Evolutionary conservation across 208 protist genomes (phyloP), one percentile per base, ranked within the genome.

Genomic region (Crithidia brevicula): DNA sequence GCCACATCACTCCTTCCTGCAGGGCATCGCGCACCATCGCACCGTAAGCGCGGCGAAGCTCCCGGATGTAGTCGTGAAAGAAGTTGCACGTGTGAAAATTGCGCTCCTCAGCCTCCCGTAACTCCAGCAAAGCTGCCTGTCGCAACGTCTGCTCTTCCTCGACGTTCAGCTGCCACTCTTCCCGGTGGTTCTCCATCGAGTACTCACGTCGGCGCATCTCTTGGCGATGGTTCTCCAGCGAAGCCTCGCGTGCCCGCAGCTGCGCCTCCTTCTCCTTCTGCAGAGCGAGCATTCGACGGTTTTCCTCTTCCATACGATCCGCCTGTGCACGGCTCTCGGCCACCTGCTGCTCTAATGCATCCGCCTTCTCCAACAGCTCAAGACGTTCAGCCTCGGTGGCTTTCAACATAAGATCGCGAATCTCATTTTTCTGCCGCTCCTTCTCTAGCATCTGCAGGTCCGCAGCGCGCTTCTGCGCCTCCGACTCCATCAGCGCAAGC

Each of bases 371-470:
- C 30, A 40, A 1, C 60, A 81, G 50, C 59, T 73, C 74, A 22
- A 64, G 6, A 15, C 66, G 66, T 72, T 85, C 77, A n/a, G 65
- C 80, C 62, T 86, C 70, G 33, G 77, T 85, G 42, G 79, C 77
- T 50, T 65, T 57, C 46, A 85, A 56, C 73, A 86, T 67, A 33
- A 51, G 62, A 23, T 86, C 78, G n/a, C 60, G 72, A 1, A 86
- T 71, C 52, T 86, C 45, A 60, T 69, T 82, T 68, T 83, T 69
- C 42, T 83, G 60, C 4, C 80, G 72, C 67, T 84, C 82, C 40
- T 67, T 65, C 81, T 88, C 73, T 47, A 91, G 63, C 42, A 72
- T 67, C 56, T 86, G 82, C 58, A 88, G 73, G 51, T 86, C 79
- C 16, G 79, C 79, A 31, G 80, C 80, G 28, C 80, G 79, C 70